Evolutionary conservation across 1,284 basidiomycete genomes (phyloP), one percentile per base, ranked within the genome.

Genomic region (Wallemia ichthyophaga): DNA sequence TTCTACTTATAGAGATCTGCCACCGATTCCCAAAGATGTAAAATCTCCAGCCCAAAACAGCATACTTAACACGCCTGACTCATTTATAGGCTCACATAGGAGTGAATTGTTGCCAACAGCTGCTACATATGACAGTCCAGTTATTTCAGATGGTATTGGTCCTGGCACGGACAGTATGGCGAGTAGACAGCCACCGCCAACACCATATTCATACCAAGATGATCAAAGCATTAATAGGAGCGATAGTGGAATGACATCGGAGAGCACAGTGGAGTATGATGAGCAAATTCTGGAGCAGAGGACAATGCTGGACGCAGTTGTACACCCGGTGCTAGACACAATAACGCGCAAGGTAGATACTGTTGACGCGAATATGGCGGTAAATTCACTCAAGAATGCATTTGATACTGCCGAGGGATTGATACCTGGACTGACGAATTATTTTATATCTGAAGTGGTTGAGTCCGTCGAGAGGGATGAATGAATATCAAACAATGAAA

Each of bases 251-350:
- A 75, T 64, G 79, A 81, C 53, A 78, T 82, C 57, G 72, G 75
- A 59, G 81, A 79, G 63, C 79, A 78, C 33, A 74, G 77, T 69
- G 71, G 66, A 66, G 21, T 69, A 67, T 60, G 69, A 71, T 27
- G 73, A 73, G 32, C 64, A 78, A 25, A 74, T 76, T 23, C 83
- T 84, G 58, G 75, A 85, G 54, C 81, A 83, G 13, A 83, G 85
- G 66, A 83, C 83, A 25, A 92, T 95, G 80, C 73, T 94, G 56
- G 86, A 92, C 66, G 86, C 85, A n/a, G 89, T 95, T 28, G 82
- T 94, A 61, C 72, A 92, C 32, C 89, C 89, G 24, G 88, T 87
- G 19, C 82, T 94, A 64, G 83, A 85, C 59, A 89, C 84, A 64
- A 89, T 92, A 65, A 70, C 87, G 68, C 83, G 83, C 60, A 79